Base-by-base conservation (phyloP, 805 yeast genomes). In the Metschnikowia peoriensis region DNA sequence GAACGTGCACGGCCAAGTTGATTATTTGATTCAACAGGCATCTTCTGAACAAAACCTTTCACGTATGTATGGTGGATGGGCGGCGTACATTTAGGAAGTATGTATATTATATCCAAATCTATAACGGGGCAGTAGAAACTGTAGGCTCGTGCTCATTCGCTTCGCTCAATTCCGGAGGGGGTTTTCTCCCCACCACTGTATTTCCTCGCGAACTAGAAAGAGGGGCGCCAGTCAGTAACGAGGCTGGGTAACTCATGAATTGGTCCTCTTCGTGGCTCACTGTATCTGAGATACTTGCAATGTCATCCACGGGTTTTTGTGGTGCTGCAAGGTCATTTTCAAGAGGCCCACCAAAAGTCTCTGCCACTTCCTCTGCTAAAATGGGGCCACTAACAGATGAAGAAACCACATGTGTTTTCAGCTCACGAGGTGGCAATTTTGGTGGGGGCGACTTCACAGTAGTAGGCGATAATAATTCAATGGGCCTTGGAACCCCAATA, bases 31-130 rank as follows among this genome's bases (percentile, higher is more conserved):
- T 34, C 89, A 87, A 59, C 88, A 86, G 56, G 94, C 98, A 0
- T 80, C 88, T 0, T 83, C 89, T 1, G 73, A 73, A 6, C 89
- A 84, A 44, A 85, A 85, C 56, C 69, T 94, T 41, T 77, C 89
- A 32, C 86, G 80, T 59, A 93, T 94, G 99, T 94, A 89, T 68
- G 83, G 88, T 28, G 99, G 99, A 3, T 94, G 99, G 99, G 69
- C 76, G 6, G 72, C 78, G 7, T 73, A 71, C 34, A 47, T 53
- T 2, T 51, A 34, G 29, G 47, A 44, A 29, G 38, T n/a, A 28
- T 12, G 28, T 27, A 34, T 32, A 29, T 15, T 32, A 37, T 35
- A 11, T 8, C n/a, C 17, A 7, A 37, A 44, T 37, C 35, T 44
- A 48, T 16, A 48, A 5, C 4, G 51, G 51, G n/a, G 51, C 51